Conservation (phyloP, 148 eudicot species). For the Rhododendron mucronatum region DNA sequence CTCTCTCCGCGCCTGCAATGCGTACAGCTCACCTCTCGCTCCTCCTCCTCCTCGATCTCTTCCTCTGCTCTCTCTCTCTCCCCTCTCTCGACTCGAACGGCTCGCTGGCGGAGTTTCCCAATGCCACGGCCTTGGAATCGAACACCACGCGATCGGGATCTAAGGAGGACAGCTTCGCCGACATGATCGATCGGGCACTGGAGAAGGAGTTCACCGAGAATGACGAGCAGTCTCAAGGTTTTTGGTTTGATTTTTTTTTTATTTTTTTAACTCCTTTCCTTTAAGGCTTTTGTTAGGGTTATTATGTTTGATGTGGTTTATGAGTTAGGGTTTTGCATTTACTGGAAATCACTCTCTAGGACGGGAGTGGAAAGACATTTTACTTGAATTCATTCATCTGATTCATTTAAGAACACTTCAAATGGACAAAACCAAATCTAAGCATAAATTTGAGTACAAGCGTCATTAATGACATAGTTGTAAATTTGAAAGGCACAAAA, state of each 20-base stretch:
- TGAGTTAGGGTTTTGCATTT: conserved; percentile 21
- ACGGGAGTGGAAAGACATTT: not conserved
- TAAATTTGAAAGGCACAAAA: not conserved
- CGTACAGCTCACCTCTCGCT: conserved; percentile 20
- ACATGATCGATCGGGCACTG: conserved; percentile 92
- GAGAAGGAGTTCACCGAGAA: conserved; percentile 87
- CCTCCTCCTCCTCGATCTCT: conserved; percentile 20
- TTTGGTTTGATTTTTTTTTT: conserved; percentile 29
- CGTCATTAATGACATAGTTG: not conserved
- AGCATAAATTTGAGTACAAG: not conserved
- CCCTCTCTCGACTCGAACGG: not conserved
- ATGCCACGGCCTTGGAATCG: conserved; percentile 15
- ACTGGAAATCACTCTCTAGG: not conserved
- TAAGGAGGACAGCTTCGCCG: conserved; percentile 74
- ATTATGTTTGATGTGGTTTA: not conserved
- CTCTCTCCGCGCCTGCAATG: conserved; percentile 10
- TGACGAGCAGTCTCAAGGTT: conserved; percentile 75
- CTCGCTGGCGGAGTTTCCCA: conserved; percentile 8
- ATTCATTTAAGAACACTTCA: not conserved
- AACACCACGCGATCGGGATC: conserved; percentile 18
- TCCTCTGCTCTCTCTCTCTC: conserved; percentile 15
- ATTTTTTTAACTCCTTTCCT: not conserved
- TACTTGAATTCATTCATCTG: not conserved
- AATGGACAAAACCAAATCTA: not conserved
- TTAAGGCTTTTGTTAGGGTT: not conserved